Evolutionary conservation across 1,284 basidiomycete species (phyloP), one percentile per base, ranked within the genome.

Genomic region (Flammula alnicola): DNA sequence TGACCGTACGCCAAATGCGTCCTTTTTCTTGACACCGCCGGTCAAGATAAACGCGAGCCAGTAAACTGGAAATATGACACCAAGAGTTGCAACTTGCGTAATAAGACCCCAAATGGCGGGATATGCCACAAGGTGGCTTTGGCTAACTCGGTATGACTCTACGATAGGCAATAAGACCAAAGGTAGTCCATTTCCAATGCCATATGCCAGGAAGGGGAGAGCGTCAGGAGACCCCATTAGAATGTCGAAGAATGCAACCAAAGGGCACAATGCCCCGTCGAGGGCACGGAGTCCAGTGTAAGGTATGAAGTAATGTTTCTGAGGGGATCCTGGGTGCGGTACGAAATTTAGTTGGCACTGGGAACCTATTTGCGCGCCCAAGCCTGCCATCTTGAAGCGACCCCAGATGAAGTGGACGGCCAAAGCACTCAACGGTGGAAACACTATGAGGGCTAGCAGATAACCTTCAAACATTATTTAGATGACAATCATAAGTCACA

Each of bases 201-300:
- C 60, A 31, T 69, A 68, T 1, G 59, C 59, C 23, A 69, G 48
- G 35, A 72, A 63, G 4, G 67, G 60, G 9, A 55, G 47, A 40
- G 63, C 58, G 11, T 50, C 31, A 2, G 51, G 23, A 5, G 59
- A 50, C 19, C 64, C 54, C 52, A 77, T 63, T 16, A 67, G 47
- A 5, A 60, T 53, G 8, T 74, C 66, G 50, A 78, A 79, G 57
- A 78, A 72, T 3, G 57, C 36, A 44, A 76, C 69, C 38, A 78
- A 44, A 17, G 59, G 41, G 42, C 78, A 79, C 12, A 80, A 53
- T 3, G 51, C 2, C 1, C 35, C 4, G 49, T 79, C 74, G 4
- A 71, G 22, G 4, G 48, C 30, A 14, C 49, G 32, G 1, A 63
- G 33, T 4, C 66, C 64, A 14, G 71, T 69, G 57, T 74, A 76